These are phyloP conservation scores for Chloris gayana DNA, from an alignment of 176 grass and related monocot species.

Conservation along the genomic window DNA sequence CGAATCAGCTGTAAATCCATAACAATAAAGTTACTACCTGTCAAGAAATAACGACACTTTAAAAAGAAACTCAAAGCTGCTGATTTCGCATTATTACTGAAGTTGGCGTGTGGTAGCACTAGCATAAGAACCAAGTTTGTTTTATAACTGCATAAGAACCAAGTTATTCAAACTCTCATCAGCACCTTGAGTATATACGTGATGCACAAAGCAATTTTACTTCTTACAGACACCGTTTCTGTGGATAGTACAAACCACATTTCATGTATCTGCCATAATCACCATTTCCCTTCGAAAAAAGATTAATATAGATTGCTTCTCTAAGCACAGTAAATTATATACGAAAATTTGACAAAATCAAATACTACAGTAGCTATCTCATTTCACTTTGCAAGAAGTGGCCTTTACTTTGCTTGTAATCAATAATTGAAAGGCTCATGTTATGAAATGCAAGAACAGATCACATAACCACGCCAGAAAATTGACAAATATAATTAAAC, in stretches of 20 bases:
- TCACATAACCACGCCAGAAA: not conserved
- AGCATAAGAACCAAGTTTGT: not conserved
- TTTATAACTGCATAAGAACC: not conserved
- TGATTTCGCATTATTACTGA: not conserved
- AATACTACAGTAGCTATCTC: not conserved
- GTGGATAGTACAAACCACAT: not conserved
- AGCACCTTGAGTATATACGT: too few species aligned
- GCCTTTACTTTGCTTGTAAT: not conserved
- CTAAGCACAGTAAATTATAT: not conserved
- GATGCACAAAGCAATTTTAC: too few species aligned
- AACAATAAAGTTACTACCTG: not conserved
- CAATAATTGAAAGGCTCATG: not conserved
- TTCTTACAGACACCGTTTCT: too few species aligned
- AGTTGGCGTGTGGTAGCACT: not conserved
- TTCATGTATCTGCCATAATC: too few species aligned
- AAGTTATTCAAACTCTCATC: not conserved
- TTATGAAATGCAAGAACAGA: not conserved
- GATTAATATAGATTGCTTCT: not conserved
- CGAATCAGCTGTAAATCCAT: slow-evolving; percentile 71
- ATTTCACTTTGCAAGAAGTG: not conserved
- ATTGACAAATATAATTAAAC: not conserved
- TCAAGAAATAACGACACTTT: not conserved
- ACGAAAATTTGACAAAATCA: not conserved
- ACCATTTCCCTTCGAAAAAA: not conserved
- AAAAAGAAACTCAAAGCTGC: not conserved